Conservation (phyloP, 2,329 filamentous ascomycete genomes). For the Nemania sp. region DNA sequence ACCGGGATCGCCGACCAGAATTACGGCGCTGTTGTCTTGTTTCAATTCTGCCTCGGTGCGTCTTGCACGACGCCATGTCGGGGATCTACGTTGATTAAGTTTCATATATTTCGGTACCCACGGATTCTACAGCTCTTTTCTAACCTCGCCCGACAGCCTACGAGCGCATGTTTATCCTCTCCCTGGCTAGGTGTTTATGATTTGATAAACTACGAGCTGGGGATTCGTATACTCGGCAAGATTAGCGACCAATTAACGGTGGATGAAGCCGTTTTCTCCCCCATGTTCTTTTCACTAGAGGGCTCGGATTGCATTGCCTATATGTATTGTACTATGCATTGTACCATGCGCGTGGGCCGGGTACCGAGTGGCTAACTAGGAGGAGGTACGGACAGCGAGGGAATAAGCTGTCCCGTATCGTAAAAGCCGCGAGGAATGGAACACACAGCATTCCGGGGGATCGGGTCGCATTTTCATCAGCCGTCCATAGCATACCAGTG, state of each 20-base stretch:
- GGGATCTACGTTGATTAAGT: conserved; percentile 15
- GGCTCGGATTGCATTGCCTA: conserved; percentile 11
- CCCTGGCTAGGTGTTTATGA: conserved; percentile 12
- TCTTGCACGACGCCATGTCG: conserved; percentile 10
- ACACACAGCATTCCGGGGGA: conserved; percentile 13
- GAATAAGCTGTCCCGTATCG: conserved; percentile 20
- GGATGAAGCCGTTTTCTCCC: not conserved
- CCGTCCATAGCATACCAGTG: conserved; percentile 5
- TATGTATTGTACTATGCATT: conserved; percentile 14
- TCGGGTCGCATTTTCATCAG: conserved; percentile 6
- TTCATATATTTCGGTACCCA: not conserved
- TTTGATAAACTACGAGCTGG: conserved; percentile 33
- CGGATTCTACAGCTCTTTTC: conserved; percentile 8
- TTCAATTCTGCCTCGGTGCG: conserved; percentile 9
- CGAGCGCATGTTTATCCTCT: not conserved
- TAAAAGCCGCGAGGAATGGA: conserved; percentile 20
- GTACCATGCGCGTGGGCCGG: conserved; percentile 23
- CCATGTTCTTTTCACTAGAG: conserved; percentile 11
- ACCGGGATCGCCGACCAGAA: conserved; percentile 32
- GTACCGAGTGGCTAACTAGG: conserved; percentile 18
- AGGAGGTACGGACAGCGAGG: conserved; percentile 31
- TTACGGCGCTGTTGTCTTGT: conserved; percentile 6
- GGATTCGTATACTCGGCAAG: not conserved
- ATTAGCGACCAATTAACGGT: conserved; percentile 1
- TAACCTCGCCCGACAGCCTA: not conserved